Conservation (phyloP, 163 green algal species). For the Chlamydomonas reinhardtii region DNA sequence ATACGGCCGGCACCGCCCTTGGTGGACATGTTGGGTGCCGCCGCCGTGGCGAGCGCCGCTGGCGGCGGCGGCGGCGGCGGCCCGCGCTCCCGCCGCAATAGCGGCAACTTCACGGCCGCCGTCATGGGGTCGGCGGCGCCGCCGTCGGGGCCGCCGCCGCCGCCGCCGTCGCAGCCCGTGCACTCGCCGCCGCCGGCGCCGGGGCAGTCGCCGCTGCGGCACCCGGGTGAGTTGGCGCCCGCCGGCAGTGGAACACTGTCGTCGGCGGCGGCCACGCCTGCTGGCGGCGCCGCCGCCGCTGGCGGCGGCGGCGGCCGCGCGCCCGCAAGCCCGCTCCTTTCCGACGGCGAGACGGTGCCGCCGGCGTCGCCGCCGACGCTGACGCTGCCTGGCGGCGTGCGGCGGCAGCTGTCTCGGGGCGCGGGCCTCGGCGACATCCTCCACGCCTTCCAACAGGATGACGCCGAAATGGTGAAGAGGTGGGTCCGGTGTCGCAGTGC, state of each 20-base stretch:
- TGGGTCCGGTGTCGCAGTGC: no score
- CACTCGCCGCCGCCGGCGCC: neutral
- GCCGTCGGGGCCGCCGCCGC: neutral
- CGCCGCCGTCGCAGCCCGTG: neutral
- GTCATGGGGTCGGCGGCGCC: neutral
- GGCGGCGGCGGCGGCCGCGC: neutral
- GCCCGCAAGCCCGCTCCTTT: constrained; percentile 1
- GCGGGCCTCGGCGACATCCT: constrained; percentile 52
- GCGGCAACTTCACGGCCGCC: neutral
- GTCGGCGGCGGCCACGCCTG: neutral
- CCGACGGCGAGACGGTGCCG: constrained; percentile 11
- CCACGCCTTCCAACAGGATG: constrained; percentile 49
- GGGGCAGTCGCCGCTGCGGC: neutral
- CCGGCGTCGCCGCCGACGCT: constrained; percentile 48
- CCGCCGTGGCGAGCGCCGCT: neutral
- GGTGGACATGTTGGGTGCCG: neutral
- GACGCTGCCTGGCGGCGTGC: constrained; percentile 47
- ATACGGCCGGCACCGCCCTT: neutral
- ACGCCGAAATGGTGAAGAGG: constrained; percentile 42
- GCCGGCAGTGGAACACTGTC: neutral
- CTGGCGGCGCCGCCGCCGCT: neutral
- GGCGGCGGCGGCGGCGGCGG: neutral
- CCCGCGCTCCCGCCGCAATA: constrained; percentile 29
- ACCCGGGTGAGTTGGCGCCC: neutral
- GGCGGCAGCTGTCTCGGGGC: constrained; percentile 49